phyloP scores from a whole-genome alignment of 306 rosid species.

The Arachis hypogaea region DNA sequence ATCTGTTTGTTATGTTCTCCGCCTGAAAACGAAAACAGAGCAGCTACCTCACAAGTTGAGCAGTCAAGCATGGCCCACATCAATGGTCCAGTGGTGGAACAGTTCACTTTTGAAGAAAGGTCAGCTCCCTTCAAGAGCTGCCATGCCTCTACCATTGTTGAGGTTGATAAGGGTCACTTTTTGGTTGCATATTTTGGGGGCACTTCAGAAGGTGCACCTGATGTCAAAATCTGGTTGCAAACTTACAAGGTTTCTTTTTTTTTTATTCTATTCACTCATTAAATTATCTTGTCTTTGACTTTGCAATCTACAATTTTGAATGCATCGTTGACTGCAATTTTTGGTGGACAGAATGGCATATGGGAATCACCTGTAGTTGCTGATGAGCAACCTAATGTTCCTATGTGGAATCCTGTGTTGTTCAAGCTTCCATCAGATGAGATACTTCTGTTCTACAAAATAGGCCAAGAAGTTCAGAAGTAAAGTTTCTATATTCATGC shows the following conservation, averaged over 20 bases:
- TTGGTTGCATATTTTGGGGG: constrained; percentile 91
- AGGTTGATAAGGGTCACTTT: constrained; percentile 77
- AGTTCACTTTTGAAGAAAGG: constrained; percentile 64
- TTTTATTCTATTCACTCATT: constrained; percentile 17
- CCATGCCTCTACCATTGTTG: constrained; percentile 96
- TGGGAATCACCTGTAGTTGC: constrained; percentile 76
- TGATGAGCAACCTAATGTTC: constrained; percentile 74
- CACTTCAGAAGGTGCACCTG: constrained; percentile 72
- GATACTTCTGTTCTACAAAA: constrained; percentile 83
- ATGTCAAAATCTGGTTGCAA: constrained; percentile 94
- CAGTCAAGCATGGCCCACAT: constrained; percentile 48
- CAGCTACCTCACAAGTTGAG: constrained; percentile 26
- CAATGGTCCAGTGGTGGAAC: constrained; percentile 57
- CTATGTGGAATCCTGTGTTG: constrained; percentile 95
- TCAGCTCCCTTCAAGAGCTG: constrained; percentile 78
- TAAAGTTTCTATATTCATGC: constrained; percentile 42
- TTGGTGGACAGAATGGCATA: constrained; percentile 60
- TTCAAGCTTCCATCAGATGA: constrained; percentile 86
- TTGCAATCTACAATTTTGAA: constrained; percentile 28
- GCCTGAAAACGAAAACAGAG: neutral
- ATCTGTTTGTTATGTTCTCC: neutral
- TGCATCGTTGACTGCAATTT: constrained; percentile 14
- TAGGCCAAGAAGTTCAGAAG: constrained; percentile 89
- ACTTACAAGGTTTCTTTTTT: constrained; percentile 54
- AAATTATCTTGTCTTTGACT: constrained; percentile 25